These are phyloP conservation scores for Sanguinoderma infundibulare DNA, from an alignment of 1,284 basidiomycete genomes.

Conservation along the genomic window DNA sequence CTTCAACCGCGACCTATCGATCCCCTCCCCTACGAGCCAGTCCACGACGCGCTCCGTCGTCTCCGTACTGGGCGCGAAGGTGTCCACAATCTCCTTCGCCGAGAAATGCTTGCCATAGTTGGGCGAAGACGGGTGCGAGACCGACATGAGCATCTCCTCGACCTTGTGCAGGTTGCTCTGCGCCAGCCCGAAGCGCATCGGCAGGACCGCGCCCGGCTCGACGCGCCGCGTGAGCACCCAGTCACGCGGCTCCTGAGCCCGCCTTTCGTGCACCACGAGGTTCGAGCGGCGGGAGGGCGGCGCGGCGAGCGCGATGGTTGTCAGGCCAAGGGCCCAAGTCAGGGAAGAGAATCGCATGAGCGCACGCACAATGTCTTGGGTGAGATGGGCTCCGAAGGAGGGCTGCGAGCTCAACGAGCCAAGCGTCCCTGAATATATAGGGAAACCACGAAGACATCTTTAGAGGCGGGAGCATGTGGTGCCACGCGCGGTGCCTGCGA, in stretches of 20 bases:
- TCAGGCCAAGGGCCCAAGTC: conserved; percentile 13
- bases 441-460: not conserved
- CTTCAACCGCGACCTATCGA: conserved; percentile 36
- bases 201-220: conserved; percentile 30
- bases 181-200: conserved; percentile 40
- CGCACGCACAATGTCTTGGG: not conserved
- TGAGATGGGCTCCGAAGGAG: not conserved
- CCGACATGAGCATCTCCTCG: conserved; percentile 40
- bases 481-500: not conserved
- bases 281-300: conserved; percentile 27
- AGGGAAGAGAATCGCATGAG: conserved; percentile 18
- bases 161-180: conserved; percentile 42
- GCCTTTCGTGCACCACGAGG: conserved; percentile 36
- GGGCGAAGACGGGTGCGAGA: conserved; percentile 42
- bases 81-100: conserved; percentile 38
- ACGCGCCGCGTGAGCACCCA: conserved; percentile 29
- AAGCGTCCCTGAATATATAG: conserved; percentile 11
- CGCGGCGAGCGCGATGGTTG: conserved; percentile 18
- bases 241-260: conserved; percentile 30
- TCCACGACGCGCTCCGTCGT: conserved; percentile 39
- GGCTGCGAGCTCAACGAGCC: conserved; percentile 9
- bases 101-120: conserved; percentile 44
- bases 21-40: conserved; percentile 45
- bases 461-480: conserved; percentile 1
- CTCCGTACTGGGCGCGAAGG: conserved; percentile 44